These are phyloP conservation scores for Pseudogymnoascus sp. DNA, from an alignment of 2,329 filamentous ascomycete genomes.

Conservation along the genomic window DNA sequence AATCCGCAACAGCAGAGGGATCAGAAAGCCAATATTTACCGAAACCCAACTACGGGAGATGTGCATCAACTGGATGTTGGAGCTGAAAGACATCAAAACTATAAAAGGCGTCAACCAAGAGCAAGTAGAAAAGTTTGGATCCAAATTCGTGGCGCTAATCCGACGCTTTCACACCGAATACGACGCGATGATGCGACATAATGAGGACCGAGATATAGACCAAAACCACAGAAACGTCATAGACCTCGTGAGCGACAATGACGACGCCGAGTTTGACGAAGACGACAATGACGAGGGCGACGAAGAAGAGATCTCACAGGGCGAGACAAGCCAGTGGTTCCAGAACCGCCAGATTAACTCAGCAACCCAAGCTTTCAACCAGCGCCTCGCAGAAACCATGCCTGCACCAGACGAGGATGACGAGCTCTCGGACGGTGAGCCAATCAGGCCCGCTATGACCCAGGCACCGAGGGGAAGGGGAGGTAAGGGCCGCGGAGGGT, in stretches of 20 bases:
- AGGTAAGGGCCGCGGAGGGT: not conserved
- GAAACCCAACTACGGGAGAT: conserved; percentile 64
- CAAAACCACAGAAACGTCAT: conserved; percentile 39
- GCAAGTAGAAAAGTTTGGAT: conserved; percentile 55
- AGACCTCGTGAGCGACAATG: conserved; percentile 43
- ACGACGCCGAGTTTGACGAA: conserved; percentile 24
- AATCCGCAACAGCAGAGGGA: conserved; percentile 50
- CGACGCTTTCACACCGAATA: conserved; percentile 40
- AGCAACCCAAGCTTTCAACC: conserved; percentile 5
- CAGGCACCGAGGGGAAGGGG: not conserved
- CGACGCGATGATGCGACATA: conserved; percentile 38
- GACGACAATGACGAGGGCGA: not conserved
- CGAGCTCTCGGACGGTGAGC: not conserved
- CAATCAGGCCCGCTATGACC: not conserved
- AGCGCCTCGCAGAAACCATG: not conserved
- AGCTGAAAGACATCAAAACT: conserved; percentile 50
- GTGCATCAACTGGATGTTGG: conserved; percentile 60
- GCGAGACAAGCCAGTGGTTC: conserved; percentile 7
- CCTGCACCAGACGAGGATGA: not conserved
- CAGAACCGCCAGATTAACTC: not conserved
- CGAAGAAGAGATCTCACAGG: not conserved
- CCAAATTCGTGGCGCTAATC: conserved; percentile 52
- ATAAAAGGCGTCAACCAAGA: conserved; percentile 57
- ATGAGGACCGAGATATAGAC: conserved; percentile 24
- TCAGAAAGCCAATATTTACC: conserved; percentile 57